Base-by-base conservation (phyloP, 2,329 filamentous ascomycete species). In the Drechslerella coelobrocha region DNA sequence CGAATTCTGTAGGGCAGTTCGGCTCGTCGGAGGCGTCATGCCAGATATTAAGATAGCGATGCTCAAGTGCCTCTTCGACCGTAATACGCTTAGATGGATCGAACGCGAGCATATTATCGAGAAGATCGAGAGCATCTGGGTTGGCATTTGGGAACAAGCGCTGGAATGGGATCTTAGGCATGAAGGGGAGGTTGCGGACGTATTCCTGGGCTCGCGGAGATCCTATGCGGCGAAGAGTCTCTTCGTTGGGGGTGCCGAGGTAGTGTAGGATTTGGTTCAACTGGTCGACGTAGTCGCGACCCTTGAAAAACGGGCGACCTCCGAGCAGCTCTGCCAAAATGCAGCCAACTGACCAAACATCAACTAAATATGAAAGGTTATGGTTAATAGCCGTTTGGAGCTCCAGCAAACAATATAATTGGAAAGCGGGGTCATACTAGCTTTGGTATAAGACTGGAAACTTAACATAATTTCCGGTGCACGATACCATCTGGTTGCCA, bases 391-490 rank as follows among this genome's bases (percentile, higher is more conserved):
- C 9, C 12, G 71, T 76, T 65, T n/a, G n/a, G n/a, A 12, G 10
- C 5, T 7, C n/a, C 12, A 24, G 6, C 19, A 23, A 12, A 14
- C 34, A 31, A 24, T 31, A n/a, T 9, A 9, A 27, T 26, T 61
- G 41, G 21, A 27, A 34, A 74, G 29, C 21, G 39, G 21, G 41
- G 31, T 31, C 92, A 63, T 87, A 97, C 94, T 99, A 76, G 94
- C 94, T 91, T 99, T 99, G 77, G 94, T 99, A 81, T 99, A 99
- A 83, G 92, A 97, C 81, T 97, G 93, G 86, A 99, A 99, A 83
- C 92, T 97, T 80, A 99, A 83, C 94, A 99, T 99, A 76, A 99
- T 99, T 81, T 99, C 94, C 3, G 94, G 94, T 2, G 94, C 94
- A 81, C 94, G 89, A 80, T 99, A 99, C 94, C 94, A 99, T 82